These are phyloP conservation scores for Leccinum truebloodii DNA, from an alignment of 768 basidiomycete species.

Conservation along the genomic window DNA sequence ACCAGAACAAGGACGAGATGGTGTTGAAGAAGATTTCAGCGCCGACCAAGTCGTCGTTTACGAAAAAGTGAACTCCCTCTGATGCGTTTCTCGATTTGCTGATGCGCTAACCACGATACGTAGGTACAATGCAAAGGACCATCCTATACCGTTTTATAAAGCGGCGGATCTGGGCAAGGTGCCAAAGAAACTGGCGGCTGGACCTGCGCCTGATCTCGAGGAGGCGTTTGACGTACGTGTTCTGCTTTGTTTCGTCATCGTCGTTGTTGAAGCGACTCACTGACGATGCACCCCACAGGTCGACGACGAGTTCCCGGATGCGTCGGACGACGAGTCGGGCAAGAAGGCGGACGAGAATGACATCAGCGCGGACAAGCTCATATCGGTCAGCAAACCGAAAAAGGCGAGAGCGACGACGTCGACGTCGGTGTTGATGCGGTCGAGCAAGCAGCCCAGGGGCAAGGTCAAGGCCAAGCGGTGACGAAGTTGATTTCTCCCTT, in stretches of 20 bases:
- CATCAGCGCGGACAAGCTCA: constrained; percentile 56
- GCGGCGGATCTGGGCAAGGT: constrained; percentile 75
- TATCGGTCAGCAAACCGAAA: constrained; percentile 53
- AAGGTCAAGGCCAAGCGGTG: constrained; percentile 23
- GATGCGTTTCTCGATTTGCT: too few relatives aligned
- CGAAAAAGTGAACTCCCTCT: constrained; percentile 57
- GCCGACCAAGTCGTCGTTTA: constrained; percentile 82
- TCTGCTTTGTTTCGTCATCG: neutral
- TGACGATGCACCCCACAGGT: constrained; percentile 29
- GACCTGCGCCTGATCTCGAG: constrained; percentile 85
- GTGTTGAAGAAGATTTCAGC: constrained; percentile 84
- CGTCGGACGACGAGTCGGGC: constrained; percentile 49
- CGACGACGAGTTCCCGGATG: constrained; percentile 47
- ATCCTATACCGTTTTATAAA: constrained; percentile 95
- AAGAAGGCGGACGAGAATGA: constrained; percentile 36
- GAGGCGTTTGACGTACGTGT: constrained; percentile 80
- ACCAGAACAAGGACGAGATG: constrained; percentile 66
- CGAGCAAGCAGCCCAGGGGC: constrained; percentile 21
- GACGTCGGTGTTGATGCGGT: neutral
- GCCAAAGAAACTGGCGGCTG: constrained; percentile 77
- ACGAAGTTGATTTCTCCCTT: neutral
- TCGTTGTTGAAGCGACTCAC: neutral
- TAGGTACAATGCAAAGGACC: constrained; percentile 89
- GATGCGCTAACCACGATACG: neutral
- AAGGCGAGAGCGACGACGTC: constrained; percentile 3